phyloP scores from a whole-genome alignment of 1,139 yeast genomes.

The Kodamaea arcana region DNA sequence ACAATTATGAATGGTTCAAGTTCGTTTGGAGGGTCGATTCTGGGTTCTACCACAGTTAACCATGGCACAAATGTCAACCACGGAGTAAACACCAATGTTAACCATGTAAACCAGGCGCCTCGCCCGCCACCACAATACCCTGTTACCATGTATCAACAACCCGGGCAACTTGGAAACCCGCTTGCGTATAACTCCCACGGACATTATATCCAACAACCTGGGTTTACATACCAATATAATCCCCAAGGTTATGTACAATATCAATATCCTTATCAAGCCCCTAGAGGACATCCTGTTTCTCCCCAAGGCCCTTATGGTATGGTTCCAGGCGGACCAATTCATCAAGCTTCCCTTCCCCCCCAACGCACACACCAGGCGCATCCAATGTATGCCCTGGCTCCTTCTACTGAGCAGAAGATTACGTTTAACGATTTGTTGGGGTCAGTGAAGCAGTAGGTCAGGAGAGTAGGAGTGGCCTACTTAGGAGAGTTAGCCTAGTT shows the following conservation, averaged over 20 bases:
- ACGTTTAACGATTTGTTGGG: constrained; percentile 41
- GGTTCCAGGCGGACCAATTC: constrained; percentile 1
- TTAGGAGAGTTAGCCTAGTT: no score
- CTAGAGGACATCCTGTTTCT: constrained; percentile 6
- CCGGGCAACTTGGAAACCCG: neutral
- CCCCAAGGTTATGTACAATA: constrained; percentile 32
- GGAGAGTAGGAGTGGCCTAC: no score
- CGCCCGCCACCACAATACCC: constrained; percentile 28
- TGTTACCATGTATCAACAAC: constrained; percentile 27
- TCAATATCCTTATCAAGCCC: constrained; percentile 14
- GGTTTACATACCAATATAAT: constrained; percentile 28
- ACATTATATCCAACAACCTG: constrained; percentile 18
- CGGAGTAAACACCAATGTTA: neutral
- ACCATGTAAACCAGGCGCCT: constrained; percentile 1
- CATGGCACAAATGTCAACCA: no score
- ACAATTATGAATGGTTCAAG: no score
- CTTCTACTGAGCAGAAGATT: constrained; percentile 32
- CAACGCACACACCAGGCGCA: constrained; percentile 9
- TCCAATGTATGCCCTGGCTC: constrained; percentile 6
- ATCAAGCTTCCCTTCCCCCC: constrained; percentile 5
- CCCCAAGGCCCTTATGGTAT: constrained; percentile 4
- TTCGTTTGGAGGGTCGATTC: no score
- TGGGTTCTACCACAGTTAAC: no score
- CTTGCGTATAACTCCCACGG: constrained; percentile 7
- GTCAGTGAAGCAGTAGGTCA: constrained; percentile 33